Base-by-base conservation (phyloP, 2,329 filamentous ascomycete genomes). In the Phaeosphaeriaceae sp. region DNA sequence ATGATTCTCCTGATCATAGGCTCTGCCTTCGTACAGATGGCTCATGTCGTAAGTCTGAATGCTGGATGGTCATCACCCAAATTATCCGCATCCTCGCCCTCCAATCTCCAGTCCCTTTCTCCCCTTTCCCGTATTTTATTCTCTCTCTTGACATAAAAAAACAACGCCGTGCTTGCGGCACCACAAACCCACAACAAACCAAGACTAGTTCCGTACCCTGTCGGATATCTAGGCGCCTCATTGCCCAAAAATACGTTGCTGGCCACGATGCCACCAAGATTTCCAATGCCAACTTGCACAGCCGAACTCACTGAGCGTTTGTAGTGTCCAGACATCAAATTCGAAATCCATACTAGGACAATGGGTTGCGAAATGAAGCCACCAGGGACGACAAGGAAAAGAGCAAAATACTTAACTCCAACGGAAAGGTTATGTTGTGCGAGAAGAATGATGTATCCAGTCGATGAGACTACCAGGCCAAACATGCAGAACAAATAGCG, bases 291-390 rank as follows among this genome's bases (percentile, higher is more conserved):
- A 3, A 43, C 74, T 68, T 52, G 73, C 81, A 83, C 74, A 2
- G 79, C 81, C 0, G 78, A 73, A 3, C 73, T 72, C 18, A 85
- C 74, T 0, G 77, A 74, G 15, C 81, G 76, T 70, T 85, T 85
- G 65, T 83, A 84, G 62, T 83, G 81, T 1, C 82, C 82, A 1
- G 75, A 77, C 56, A 84, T 75, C 54, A 82, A 82, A 62, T 85
- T 84, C 48, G 76, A 77, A 17, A 85, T 70, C 83, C 83, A 86
- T 6, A 76, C 79, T 20, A 85, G 70, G 1, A 76, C 74, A 34
- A 85, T 76, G 1, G 83, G 82, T 51, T 82, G 80, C 3, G 79
- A 77, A 42, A 81, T 79, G 61, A 80, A 84, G 2, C 78, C 78
- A 13, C 83, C 82, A 6, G 73, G 72, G 2, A 81, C 79, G 58